Conservation (phyloP, 257 asterid genomes). For the Solanum etuberosum region DNA sequence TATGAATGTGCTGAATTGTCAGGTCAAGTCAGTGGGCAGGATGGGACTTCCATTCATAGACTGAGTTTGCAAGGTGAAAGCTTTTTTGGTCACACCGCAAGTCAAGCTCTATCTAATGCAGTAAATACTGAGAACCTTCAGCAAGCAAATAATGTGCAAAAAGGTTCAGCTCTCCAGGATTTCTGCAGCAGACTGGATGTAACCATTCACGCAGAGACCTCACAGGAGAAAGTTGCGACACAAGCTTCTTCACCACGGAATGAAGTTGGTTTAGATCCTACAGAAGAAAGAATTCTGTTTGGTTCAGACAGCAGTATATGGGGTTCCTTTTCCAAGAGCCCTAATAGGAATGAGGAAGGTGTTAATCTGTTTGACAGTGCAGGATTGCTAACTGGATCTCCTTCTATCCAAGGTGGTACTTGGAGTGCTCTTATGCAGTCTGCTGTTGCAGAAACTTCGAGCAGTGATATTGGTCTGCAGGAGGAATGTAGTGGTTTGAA, state of each 20-base stretch:
- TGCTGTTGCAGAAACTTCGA: conserved; percentile 63
- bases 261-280: conserved; percentile 69
- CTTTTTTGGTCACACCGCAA: conserved; percentile 28
- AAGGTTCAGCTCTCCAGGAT: conserved; percentile 30
- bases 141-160: conserved; percentile 35
- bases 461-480: conserved; percentile 33
- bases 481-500: conserved; percentile 66
- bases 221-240: conserved; percentile 24
- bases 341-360: conserved; percentile 41
- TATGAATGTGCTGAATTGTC: conserved; percentile 31
- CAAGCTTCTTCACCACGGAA: conserved; percentile 31
- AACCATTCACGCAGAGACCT: conserved; percentile 22
- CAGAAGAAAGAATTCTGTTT: conserved; percentile 81
- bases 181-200: conserved; percentile 29
- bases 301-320: conserved; percentile 84
- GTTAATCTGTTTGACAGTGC: conserved; percentile 39
- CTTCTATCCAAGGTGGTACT: conserved; percentile 57
- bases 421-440: conserved; percentile 96
- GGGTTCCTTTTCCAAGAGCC: conserved; percentile 61
- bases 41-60: conserved; percentile 25
- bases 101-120: conserved; percentile 27
- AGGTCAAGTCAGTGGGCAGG: conserved; percentile 37
- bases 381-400: conserved; percentile 30
- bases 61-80: conserved; percentile 45
- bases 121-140: conserved; percentile 29